Base-by-base conservation (phyloP, 805 yeast genomes). In the Hanseniaspora pseudoguilliermondii region DNA sequence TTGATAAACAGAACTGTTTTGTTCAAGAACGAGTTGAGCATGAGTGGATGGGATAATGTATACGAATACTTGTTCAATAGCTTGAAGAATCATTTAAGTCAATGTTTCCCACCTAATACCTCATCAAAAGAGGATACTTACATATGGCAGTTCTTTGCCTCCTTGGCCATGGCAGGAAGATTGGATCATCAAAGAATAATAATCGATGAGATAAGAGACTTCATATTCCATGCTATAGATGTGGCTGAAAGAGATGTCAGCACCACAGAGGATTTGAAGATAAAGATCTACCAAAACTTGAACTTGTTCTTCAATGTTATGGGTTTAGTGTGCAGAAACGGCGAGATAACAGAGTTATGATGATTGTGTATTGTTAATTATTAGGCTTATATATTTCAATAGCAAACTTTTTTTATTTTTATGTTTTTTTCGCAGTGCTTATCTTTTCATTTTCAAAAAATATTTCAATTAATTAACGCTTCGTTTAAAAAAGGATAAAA, bases 81-180 rank as follows among this genome's bases (percentile, higher is more conserved):
- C 1, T 72, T 90, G 60, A 93, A 87, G 69, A 85, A 88, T 4
- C 81, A 87, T 67, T 75, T 91, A 57, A 75, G 84, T 1, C 73
- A 80, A 18, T 79, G 90, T 47, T 90, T 91, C 83, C 96, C 96
- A 55, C 86, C 91, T 44, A 73, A 76, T 25, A 42, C 46, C 34
- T 42, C 16, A 15, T 39, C 44, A n/a, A 50, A 55, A 16, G 55
- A 50, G 20, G 58, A 55, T 16, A 79, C 89, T 39, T 89, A 90
- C 65, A 88, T 88, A 51, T 91, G 98, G 98, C 97, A 91, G 72
- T 90, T 91, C 66, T 78, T 91, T 69, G 98, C 98, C 23, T 84
- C 96, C 15, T 76, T 91, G 59, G 91, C 97, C 0, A 74, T 91
- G 60, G 91, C 96, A 59, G 96, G 97, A 60, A 83, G 85, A 66